Evolutionary conservation across 495 filamentous ascomycete species (phyloP).

Genomic region (Aeminium ludgeri): DNA sequence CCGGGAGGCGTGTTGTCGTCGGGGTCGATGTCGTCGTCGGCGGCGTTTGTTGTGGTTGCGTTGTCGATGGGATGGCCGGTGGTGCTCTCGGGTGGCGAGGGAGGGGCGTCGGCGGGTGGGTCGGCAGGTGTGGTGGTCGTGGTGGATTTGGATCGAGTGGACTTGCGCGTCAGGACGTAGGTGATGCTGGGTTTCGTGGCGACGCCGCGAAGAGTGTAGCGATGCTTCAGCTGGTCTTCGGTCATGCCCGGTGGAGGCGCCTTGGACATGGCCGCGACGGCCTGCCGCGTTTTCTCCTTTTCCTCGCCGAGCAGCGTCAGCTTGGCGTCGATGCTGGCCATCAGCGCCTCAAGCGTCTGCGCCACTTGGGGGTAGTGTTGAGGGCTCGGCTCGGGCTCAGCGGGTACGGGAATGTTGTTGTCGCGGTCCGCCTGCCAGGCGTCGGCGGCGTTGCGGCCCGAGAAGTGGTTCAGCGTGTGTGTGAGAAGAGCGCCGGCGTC

Average conservation of each 20-base stretch:
- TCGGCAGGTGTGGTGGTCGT: too few relatives aligned
- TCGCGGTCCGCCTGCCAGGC: background rate
- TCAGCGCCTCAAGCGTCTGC: constrained; percentile 5
- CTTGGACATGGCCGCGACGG: constrained; percentile 8
- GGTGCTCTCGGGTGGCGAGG: too few relatives aligned
- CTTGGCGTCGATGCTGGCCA: constrained; percentile 10
- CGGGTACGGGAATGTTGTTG: background rate
- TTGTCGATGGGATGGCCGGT: too few relatives aligned
- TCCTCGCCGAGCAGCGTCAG: constrained; percentile 6
- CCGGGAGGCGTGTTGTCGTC: constrained; percentile 8
- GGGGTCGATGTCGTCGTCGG: constrained; percentile 3
- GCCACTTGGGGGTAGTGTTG: constrained; percentile 4
- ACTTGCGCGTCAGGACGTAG: constrained; percentile 15
- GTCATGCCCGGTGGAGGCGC: constrained; percentile 1
- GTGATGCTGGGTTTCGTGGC: constrained; percentile 14
- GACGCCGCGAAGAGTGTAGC: constrained; percentile 17
- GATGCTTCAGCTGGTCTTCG: constrained; percentile 1
- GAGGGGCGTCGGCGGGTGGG: background rate
- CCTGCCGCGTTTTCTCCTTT: constrained; percentile 10
- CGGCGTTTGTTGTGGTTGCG: constrained; percentile 2
- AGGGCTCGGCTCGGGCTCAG: background rate
- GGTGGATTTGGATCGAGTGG: too few relatives aligned
- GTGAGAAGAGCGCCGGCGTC: constrained; percentile 4
- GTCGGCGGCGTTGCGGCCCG: background rate
- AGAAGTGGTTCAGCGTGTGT: constrained; percentile 6